Conservation (phyloP, 495 filamentous ascomycete species). For the Talaromyces trachyspermus region DNA sequence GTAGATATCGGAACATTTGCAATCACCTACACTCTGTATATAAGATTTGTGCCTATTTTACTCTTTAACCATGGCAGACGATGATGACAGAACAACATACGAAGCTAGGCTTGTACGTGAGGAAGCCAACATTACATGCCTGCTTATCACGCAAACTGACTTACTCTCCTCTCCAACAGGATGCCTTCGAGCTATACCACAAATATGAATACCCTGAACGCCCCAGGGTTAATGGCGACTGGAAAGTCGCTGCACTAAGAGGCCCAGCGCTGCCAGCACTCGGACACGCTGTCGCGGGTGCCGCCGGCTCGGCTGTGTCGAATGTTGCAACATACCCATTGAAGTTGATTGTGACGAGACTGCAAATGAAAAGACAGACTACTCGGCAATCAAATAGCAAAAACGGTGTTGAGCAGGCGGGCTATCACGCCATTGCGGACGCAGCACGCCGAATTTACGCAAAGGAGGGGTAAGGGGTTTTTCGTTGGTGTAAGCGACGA, state of each 20-base stretch:
- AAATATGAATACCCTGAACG: slow-evolving; percentile 30
- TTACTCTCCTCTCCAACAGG: slow-evolving; percentile 18
- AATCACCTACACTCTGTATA: too few relatives aligned
- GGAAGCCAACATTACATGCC: too few relatives aligned
- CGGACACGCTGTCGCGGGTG: slow-evolving; percentile 80
- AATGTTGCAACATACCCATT: slow-evolving; percentile 77
- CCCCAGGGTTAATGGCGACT: slow-evolving; percentile 20
- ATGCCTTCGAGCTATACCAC: slow-evolving; percentile 44
- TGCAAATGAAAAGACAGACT: slow-evolving; percentile 68
- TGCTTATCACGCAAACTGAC: not conserved
- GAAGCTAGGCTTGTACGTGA: slow-evolving; percentile 3
- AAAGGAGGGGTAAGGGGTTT: slow-evolving; percentile 59
- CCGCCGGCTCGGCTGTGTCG: slow-evolving; percentile 70
- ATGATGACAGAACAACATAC: slow-evolving; percentile 6
- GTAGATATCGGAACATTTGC: too few relatives aligned
- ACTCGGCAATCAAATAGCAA: slow-evolving; percentile 16
- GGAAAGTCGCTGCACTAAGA: slow-evolving; percentile 28
- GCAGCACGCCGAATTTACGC: slow-evolving; percentile 66
- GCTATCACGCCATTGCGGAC: slow-evolving; percentile 56
- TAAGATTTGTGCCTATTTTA: too few relatives aligned
- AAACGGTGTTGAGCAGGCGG: slow-evolving; percentile 26
- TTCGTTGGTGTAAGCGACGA: slow-evolving; percentile 71
- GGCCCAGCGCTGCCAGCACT: slow-evolving; percentile 66
- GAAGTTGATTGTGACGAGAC: slow-evolving; percentile 73
- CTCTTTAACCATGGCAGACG: slow-evolving; percentile 4